Evolutionary conservation across 176 grass and related monocot species (phyloP).

Genomic region (Oryza australiensis): DNA sequence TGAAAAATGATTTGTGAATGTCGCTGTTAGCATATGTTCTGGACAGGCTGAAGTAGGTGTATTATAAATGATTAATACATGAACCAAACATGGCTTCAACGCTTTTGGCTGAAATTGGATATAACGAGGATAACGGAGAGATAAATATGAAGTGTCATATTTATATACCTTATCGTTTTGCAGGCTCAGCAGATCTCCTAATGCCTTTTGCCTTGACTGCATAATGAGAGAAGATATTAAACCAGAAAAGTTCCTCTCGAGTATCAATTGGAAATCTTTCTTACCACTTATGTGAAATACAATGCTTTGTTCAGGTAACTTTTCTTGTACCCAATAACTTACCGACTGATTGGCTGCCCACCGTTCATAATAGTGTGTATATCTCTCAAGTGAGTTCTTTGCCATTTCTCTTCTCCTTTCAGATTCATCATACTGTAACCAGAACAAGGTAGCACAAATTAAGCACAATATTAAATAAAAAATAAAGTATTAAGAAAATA

Average conservation of each 20-base stretch:
- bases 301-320: background rate
- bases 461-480: background rate
- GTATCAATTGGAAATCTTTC: background rate
- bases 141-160: background rate
- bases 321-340: slow-evolving; percentile 42
- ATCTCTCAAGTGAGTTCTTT: slow-evolving; percentile 98
- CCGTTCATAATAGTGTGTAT: slow-evolving; percentile 99
- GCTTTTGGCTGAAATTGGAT: background rate
- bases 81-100: background rate
- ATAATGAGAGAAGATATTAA: slow-evolving; percentile 26
- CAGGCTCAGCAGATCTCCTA: slow-evolving; percentile 81
- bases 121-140: background rate
- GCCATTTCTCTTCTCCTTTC: slow-evolving; percentile 99
- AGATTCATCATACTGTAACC: slow-evolving; percentile 93
- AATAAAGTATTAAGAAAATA: slow-evolving; percentile 5
- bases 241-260: background rate
- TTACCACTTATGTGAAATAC: background rate
- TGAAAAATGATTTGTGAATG: slow-evolving; percentile 40
- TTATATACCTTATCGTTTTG: slow-evolving; percentile 88
- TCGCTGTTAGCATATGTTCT: slow-evolving; percentile 20
- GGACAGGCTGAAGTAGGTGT: slow-evolving; percentile 7
- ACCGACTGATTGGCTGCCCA: slow-evolving; percentile 99
- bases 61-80: background rate
- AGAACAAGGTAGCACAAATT: slow-evolving; percentile 31
- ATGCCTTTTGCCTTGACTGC: slow-evolving; percentile 95